phyloP scores from a whole-genome alignment of 129 eudicot genomes.

The Centrapalus pauciflorus region DNA sequence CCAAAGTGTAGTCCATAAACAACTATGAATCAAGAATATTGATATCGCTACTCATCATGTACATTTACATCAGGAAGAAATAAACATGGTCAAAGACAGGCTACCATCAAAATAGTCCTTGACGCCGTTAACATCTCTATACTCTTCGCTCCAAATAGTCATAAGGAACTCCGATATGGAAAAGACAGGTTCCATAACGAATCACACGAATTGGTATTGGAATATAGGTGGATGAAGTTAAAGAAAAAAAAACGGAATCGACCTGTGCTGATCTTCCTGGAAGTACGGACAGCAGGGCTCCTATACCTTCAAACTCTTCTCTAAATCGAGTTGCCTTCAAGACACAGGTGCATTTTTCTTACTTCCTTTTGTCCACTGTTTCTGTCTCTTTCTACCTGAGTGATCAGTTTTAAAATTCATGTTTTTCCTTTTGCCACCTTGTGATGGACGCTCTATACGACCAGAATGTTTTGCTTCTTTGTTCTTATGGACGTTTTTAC shows the following conservation, averaged over 20 bases:
- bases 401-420: conserved; percentile 2
- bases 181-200: not conserved
- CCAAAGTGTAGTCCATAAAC: not conserved
- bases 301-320: not conserved
- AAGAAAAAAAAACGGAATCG: too few species aligned
- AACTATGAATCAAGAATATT: not conserved
- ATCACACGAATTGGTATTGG: not conserved
- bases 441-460: conserved; percentile 7
- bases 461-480: conserved; percentile 21
- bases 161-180: not conserved
- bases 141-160: not conserved
- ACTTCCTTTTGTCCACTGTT: conserved; percentile 15
- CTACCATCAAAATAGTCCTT: not conserved
- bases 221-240: not conserved
- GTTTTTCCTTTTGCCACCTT: conserved; percentile 20
- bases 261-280: too few species aligned
- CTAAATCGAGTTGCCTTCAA: too few species aligned
- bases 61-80: not conserved
- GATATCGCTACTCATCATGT: not conserved
- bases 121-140: not conserved
- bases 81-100: not conserved
- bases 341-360: conserved; percentile 18
- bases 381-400: conserved; percentile 28
- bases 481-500: conserved; percentile 9
- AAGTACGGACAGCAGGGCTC: too few species aligned